A percentile compares a stretch with the other conserved stretches of the same genome.
phyloP scores from a whole-genome alignment of 768 basidiomycete genomes.

The Tricholoma sp. region DNA sequence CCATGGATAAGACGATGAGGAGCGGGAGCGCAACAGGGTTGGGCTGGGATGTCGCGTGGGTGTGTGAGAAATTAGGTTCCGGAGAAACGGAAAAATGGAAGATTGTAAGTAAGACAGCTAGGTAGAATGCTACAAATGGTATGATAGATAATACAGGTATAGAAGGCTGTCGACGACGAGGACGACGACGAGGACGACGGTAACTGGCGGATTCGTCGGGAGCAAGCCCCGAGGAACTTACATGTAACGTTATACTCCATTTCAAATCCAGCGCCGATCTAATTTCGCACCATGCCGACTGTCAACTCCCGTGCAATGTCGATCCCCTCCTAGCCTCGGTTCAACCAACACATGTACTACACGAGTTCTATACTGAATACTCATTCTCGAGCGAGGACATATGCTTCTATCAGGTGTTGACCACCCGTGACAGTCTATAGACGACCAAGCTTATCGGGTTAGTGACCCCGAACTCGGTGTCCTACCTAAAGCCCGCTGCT shows the following conservation, averaged over 20 bases:
- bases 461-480: not conserved
- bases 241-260: conserved; percentile 13
- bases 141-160: conserved; percentile 8
- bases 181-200: conserved; percentile 18
- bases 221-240: conserved; percentile 1
- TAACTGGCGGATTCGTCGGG: conserved; percentile 10
- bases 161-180: conserved; percentile 12
- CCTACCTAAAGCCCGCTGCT: not conserved
- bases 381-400: not conserved
- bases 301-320: not conserved
- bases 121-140: not conserved
- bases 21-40: conserved; percentile 5
- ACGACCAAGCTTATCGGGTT: not conserved
- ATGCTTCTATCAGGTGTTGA: not conserved
- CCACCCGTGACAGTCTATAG: not conserved
- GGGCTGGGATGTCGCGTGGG: conserved; percentile 10
- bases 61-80: conserved; percentile 18
- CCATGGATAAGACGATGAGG: conserved; percentile 17
- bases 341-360: not conserved
- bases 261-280: conserved; percentile 30
- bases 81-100: conserved; percentile 5
- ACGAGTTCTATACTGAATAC: no score
- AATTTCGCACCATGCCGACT: conserved; percentile 11
- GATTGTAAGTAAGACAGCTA: conserved; percentile 9
- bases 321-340: conserved; percentile 11